These are phyloP conservation scores for Jacaranda copaia DNA, from an alignment of 257 asterid genomes.

Conservation along the genomic window DNA sequence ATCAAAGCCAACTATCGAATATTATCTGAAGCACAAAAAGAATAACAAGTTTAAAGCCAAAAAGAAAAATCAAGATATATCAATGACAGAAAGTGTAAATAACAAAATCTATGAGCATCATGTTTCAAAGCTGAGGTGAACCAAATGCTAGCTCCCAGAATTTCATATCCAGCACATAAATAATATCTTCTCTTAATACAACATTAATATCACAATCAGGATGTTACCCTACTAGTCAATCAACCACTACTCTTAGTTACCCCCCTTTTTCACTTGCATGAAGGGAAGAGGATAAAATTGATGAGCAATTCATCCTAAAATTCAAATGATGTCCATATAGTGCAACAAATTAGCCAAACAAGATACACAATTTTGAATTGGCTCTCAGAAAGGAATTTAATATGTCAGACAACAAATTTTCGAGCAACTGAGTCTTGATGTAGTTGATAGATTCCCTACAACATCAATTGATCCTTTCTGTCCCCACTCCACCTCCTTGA, in stretches of 20 bases:
- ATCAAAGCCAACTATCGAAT: not conserved
- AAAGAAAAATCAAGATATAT: conserved; percentile 20
- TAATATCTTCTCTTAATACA: not conserved
- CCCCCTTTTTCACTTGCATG: conserved; percentile 1
- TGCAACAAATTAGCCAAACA: not conserved
- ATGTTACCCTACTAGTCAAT: not conserved
- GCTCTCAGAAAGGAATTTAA: conserved; percentile 13
- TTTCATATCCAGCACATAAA: not conserved
- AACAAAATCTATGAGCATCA: not conserved
- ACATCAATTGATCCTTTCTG: not conserved
- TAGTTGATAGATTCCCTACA: not conserved
- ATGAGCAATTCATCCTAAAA: not conserved
- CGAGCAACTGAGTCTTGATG: not conserved
- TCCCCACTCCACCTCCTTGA: not conserved
- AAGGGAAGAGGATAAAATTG: not conserved
- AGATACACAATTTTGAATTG: not conserved
- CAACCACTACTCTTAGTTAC: not conserved
- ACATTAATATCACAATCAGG: not conserved
- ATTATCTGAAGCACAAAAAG: conserved; percentile 10
- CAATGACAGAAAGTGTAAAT: conserved; percentile 3
- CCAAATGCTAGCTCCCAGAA: not conserved
- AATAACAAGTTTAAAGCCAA: conserved; percentile 10
- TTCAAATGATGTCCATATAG: not conserved
- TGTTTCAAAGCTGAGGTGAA: not conserved
- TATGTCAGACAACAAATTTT: conserved; percentile 3